phyloP scores from a whole-genome alignment of 2,329 filamentous ascomycete genomes.

The Fusarium tjaetaba region DNA sequence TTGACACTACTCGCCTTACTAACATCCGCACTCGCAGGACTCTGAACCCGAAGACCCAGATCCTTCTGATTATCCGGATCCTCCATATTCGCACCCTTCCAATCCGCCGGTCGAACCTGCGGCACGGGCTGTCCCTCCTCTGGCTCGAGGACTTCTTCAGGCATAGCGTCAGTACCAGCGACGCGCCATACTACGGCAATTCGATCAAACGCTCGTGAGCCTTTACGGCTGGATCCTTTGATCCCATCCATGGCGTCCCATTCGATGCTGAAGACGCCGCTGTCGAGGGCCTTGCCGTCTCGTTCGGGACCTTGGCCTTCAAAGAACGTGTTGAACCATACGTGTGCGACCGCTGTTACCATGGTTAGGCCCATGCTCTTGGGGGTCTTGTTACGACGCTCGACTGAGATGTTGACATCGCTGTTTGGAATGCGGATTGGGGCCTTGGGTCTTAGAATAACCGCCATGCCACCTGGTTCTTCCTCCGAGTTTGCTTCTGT shows the following conservation, averaged over 20 bases:
- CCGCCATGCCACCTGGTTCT: slow-evolving; percentile 72
- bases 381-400: slow-evolving; percentile 82
- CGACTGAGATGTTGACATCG: slow-evolving; percentile 90
- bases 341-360: slow-evolving; percentile 91
- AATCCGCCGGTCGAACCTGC: slow-evolving; percentile 77
- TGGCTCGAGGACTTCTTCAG: slow-evolving; percentile 66
- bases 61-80: slow-evolving; percentile 63
- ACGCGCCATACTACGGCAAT: slow-evolving; percentile 86
- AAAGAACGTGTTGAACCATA: slow-evolving; percentile 97
- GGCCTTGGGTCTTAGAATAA: slow-evolving; percentile 78
- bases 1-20: slow-evolving; percentile 78
- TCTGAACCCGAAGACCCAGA: slow-evolving; percentile 74
- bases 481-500: slow-evolving; percentile 47
- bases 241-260: slow-evolving; percentile 88
- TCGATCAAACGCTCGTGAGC: slow-evolving; percentile 81
- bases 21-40: slow-evolving; percentile 71
- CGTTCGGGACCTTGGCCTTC: slow-evolving; percentile 82
- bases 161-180: slow-evolving; percentile 42
- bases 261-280: slow-evolving; percentile 68
- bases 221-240: slow-evolving; percentile 87
- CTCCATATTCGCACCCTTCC: slow-evolving; percentile 69
- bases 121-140: slow-evolving; percentile 73
- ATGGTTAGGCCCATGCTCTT: slow-evolving; percentile 85
- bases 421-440: slow-evolving; percentile 79
- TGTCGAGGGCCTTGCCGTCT: slow-evolving; percentile 71